Evolutionary conservation across 1,139 yeast genomes (phyloP).

Genomic region (Yamadazyma aaseri): DNA sequence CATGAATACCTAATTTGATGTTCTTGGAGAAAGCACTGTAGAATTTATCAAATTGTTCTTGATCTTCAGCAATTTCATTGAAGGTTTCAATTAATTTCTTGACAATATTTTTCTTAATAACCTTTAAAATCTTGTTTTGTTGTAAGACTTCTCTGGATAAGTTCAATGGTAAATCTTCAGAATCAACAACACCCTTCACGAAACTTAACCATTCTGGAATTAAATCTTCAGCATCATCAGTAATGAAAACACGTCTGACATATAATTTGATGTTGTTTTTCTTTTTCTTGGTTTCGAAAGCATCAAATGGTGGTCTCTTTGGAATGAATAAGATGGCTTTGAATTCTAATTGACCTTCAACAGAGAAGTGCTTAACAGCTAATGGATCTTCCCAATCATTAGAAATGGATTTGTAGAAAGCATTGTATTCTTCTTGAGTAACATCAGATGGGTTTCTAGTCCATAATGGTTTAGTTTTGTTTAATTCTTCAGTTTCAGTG

Average conservation of each 20-base stretch:
- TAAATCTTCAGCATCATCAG: constrained; percentile 98
- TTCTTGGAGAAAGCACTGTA: constrained; percentile 98
- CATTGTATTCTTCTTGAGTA: constrained; percentile 97
- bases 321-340: constrained; percentile 97
- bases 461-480: constrained; percentile 99
- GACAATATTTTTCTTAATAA: constrained; percentile 97
- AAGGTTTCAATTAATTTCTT: constrained; percentile 98
- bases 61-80: constrained; percentile 98
- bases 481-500: constrained; percentile 92
- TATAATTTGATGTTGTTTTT: constrained; percentile 97
- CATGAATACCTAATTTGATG: constrained; percentile 98
- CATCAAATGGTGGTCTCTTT: constrained; percentile 98
- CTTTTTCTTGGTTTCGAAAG: constrained; percentile 98
- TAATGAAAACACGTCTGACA: constrained; percentile 99
- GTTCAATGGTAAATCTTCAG: constrained; percentile 99
- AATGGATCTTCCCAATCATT: constrained; percentile 99
- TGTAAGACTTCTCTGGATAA: constrained; percentile 99
- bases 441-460: constrained; percentile 98
- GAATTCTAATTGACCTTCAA: constrained; percentile 99
- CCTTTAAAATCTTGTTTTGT: constrained; percentile 99
- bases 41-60: constrained; percentile 98
- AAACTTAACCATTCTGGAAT: constrained; percentile 99
- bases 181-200: constrained; percentile 98
- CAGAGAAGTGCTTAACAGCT: constrained; percentile 99
- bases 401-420: constrained; percentile 98